Percentiles rank a stretch among this genome's conserved stretches.
Conservation (phyloP, 148 eudicot genomes). For the Fagopyrum esculentum region DNA sequence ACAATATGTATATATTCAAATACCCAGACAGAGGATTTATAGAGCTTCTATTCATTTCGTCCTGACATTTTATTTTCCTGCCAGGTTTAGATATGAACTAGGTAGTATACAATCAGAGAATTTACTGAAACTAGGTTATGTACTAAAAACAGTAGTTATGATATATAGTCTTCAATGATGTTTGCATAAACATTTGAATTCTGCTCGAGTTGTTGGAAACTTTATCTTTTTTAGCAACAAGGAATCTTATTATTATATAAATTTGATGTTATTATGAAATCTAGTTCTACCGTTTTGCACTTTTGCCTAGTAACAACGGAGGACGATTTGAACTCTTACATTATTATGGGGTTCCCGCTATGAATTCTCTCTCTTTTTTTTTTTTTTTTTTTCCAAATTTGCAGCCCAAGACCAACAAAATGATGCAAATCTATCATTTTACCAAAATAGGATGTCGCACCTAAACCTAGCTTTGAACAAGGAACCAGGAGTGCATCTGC, state of each 20-base stretch:
- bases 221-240: background rate
- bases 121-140: background rate
- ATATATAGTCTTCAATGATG: background rate
- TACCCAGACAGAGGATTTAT: background rate
- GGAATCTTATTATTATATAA: background rate
- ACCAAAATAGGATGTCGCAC: slow-evolving; percentile 27
- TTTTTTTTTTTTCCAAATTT: no score
- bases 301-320: background rate
- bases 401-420: slow-evolving; percentile 42
- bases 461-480: slow-evolving; percentile 28
- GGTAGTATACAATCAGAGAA: background rate
- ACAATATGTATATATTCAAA: background rate
- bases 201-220: background rate
- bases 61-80: background rate
- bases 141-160: background rate
- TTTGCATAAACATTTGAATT: background rate
- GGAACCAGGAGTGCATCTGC: slow-evolving; percentile 29
- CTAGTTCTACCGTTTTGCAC: background rate
- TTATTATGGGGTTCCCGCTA: no score
- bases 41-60: background rate
- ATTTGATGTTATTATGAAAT: background rate
- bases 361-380: no score
- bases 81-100: background rate
- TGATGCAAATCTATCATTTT: slow-evolving; percentile 24
- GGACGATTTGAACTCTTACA: no score